Percentiles rank a stretch among this genome's conserved stretches.
Evolutionary conservation across 2,329 filamentous ascomycete genomes (phyloP).

Genomic region (Paecilomyces formosus): DNA sequence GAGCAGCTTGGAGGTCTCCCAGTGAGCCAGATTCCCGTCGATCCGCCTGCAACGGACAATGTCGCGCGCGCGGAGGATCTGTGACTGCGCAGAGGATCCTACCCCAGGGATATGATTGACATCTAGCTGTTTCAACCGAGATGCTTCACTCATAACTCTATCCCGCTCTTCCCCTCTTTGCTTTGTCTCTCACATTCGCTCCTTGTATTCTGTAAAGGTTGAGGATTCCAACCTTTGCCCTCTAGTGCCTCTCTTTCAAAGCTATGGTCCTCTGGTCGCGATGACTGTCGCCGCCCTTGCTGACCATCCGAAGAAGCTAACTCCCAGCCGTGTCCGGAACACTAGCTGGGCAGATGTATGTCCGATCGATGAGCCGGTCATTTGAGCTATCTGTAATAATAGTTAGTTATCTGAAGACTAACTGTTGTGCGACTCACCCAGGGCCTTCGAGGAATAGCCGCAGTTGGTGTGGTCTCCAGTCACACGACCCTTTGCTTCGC

Average conservation of each 20-base stretch:
- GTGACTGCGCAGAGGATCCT: background rate
- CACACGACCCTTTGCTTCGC: slow-evolving; percentile 49
- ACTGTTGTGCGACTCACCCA: slow-evolving; percentile 15
- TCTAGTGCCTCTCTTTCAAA: background rate
- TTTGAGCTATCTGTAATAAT: too few relatives aligned
- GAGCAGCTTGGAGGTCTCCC: background rate
- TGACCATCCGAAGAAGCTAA: slow-evolving; percentile 1
- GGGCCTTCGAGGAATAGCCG: slow-evolving; percentile 51
- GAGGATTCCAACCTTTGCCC: background rate
- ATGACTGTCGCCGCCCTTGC: background rate
- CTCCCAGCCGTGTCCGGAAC: slow-evolving; percentile 5
- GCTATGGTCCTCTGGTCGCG: background rate
- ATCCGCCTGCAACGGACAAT: background rate
- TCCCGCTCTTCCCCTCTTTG: background rate
- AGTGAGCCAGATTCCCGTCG: background rate
- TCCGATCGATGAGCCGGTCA: slow-evolving; percentile 1
- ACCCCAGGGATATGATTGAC: background rate
- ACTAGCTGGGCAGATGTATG: slow-evolving; percentile 15
- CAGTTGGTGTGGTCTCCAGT: slow-evolving; percentile 48
- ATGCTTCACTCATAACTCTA: background rate
- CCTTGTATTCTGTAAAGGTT: background rate
- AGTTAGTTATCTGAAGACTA: background rate
- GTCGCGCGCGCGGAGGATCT: background rate
- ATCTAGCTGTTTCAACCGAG: background rate
- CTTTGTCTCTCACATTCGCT: background rate